Evolutionary conservation across 345 rosid genomes (phyloP).

Genomic region (Carallia brachiata): DNA sequence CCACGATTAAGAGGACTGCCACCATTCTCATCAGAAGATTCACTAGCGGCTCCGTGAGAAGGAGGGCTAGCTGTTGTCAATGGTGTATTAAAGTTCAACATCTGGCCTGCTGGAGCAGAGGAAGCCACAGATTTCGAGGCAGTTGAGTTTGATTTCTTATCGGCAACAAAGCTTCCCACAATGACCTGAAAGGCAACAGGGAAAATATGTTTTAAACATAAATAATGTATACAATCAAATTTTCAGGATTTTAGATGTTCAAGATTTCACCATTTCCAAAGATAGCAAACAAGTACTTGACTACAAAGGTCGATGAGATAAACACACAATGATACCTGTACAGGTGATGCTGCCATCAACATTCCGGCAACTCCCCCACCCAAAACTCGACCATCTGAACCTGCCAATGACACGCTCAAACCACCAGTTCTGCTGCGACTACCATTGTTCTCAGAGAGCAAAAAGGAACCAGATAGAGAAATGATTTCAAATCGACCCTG

Average conservation of each 20-base stretch:
- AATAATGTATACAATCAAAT: background rate
- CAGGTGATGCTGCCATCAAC: conserved; percentile 73
- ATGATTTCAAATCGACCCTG: conserved; percentile 89
- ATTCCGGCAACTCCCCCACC: conserved; percentile 83
- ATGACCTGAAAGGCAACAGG: conserved; percentile 50
- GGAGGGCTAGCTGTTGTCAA: conserved; percentile 49
- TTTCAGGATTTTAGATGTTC: background rate
- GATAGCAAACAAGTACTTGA: background rate
- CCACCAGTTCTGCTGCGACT: conserved; percentile 42
- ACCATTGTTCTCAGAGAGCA: conserved; percentile 52
- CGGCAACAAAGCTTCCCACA: conserved; percentile 80
- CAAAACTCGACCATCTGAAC: conserved; percentile 66
- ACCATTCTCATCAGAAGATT: conserved; percentile 74
- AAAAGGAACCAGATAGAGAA: conserved; percentile 71
- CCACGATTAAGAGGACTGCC: conserved; percentile 46
- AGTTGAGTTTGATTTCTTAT: conserved; percentile 49
- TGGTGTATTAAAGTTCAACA: conserved; percentile 59
- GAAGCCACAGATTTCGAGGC: conserved; percentile 52
- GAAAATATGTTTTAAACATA: background rate
- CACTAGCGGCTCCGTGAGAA: conserved; percentile 71
- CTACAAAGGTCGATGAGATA: background rate
- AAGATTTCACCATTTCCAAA: no score
- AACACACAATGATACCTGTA: conserved; percentile 55
- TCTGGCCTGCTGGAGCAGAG: conserved; percentile 43
- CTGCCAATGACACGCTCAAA: conserved; percentile 73